Conservation (phyloP, 345 rosid species). For the Pugionium dolabratum region DNA sequence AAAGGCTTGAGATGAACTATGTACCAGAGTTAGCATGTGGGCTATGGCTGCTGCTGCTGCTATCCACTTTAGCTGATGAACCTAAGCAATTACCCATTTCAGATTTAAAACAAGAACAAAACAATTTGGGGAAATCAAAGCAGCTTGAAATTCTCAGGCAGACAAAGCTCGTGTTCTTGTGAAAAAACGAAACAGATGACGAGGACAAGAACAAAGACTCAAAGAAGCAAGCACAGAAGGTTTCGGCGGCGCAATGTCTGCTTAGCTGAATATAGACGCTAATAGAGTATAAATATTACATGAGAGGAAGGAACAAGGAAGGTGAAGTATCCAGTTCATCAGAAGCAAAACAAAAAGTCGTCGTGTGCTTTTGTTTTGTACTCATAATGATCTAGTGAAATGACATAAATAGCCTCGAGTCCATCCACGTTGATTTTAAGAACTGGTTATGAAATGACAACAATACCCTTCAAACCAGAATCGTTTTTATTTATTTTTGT, state of each 20-base stretch:
- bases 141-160: neutral
- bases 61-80: slow-evolving; percentile 69
- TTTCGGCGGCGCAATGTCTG: slow-evolving; percentile 9
- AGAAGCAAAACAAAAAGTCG: slow-evolving; percentile 28
- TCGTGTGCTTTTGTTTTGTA: slow-evolving; percentile 16
- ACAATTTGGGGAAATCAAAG: neutral
- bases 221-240: slow-evolving; percentile 6
- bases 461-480: neutral
- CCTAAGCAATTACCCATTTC: slow-evolving; percentile 74
- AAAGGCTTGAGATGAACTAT: neutral
- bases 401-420: slow-evolving; percentile 4
- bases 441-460: neutral
- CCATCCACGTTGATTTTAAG: slow-evolving; percentile 3
- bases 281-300: slow-evolving; percentile 10
- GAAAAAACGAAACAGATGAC: slow-evolving; percentile 18
- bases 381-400: neutral
- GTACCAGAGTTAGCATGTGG: slow-evolving; percentile 62
- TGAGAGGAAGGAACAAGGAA: slow-evolving; percentile 35
- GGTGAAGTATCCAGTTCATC: slow-evolving; percentile 10
- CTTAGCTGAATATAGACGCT: neutral
- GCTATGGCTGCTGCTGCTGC: slow-evolving; percentile 52
- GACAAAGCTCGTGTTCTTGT: slow-evolving; percentile 24
- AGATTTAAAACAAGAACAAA: neutral
- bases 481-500: neutral
- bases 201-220: slow-evolving; percentile 14